Base-by-base conservation (phyloP, 148 eudicot species). In the Polygonum aviculare region DNA sequence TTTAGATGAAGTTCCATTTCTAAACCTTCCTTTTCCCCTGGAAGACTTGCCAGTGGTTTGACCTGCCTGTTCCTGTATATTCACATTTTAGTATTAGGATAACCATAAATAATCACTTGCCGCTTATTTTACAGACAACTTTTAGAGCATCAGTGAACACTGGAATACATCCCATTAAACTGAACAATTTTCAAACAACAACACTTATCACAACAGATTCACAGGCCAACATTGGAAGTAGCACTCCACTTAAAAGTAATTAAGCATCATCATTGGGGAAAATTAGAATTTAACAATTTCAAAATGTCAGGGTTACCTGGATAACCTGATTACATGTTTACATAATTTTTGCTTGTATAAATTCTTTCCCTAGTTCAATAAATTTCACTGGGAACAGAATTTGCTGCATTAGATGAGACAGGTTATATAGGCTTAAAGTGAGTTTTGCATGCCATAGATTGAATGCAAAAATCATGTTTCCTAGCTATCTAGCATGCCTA, bases 21-120 rank as follows among this genome's bases (percentile, higher is more conserved):
- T 88, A 78, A 75, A 81, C 84, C 78, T 89, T 50, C 79, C 77
- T 57, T 86, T 87, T 69, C 84, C 90, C 81, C 78, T 90, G 36
- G 86, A 79, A 47, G 90, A 74, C 84, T 85, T 95, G 21, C 85
- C 79, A 38, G 84, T 73, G 78, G 82, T 78, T 72, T 82, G 77
- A 69, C 82, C 85, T 11, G 76, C 75, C 19, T 85, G 88, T 69
- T 82, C 90, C 96, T 92, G 92, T 72, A 82, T 11, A 55, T 59
- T 26, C 22, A 33, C 36, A 41, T 18, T 33, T 40, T 21, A 59
- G 1, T 59, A 21, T 59, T 26, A 59, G 65, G 65, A n/a, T 44
- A 21, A 40, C 3, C 9, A 41, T 41, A 40, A 35, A 71, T 26
- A 9, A 2, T 22, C 74, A 40, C 11, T 71, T 44, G 31, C 31